A percentile compares a stretch with the other conserved stretches of the same genome.
These are phyloP conservation scores for Monosporascus sp. DNA, from an alignment of 2,329 filamentous ascomycete species.

Conservation along the genomic window DNA sequence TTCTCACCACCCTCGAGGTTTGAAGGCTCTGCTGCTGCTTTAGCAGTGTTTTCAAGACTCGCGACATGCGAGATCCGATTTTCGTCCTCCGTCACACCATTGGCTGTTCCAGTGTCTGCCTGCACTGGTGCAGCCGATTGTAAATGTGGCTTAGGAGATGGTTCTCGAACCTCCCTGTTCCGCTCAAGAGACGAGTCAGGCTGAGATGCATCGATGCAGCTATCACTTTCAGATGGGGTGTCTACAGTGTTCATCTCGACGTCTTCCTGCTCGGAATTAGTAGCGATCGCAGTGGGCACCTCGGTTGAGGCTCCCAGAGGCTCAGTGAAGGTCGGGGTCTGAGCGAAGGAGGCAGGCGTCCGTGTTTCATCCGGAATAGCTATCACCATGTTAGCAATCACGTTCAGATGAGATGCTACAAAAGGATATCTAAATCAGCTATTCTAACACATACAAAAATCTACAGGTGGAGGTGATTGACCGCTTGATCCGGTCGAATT, in stretches of 20 bases:
- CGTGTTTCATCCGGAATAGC: background rate
- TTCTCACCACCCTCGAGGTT: background rate
- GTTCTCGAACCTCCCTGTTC: background rate
- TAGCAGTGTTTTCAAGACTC: background rate
- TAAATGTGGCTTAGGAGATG: background rate
- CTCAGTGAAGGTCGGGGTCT: background rate
- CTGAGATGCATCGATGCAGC: background rate
- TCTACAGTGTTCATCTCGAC: background rate
- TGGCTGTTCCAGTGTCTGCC: background rate
- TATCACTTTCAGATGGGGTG: background rate
- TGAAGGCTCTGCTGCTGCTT: background rate
- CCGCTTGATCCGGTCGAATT: slow-evolving; percentile 3
- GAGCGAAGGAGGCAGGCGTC: background rate
- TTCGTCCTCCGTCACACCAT: background rate
- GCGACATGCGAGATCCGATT: background rate
- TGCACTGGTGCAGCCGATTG: background rate
- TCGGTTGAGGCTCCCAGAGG: background rate
- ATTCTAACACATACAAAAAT: slow-evolving; percentile 10
- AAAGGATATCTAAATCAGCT: background rate
- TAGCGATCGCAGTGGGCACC: background rate
- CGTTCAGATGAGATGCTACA: background rate
- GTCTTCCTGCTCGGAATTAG: background rate
- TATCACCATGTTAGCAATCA: background rate
- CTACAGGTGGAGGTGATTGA: slow-evolving; percentile 3
- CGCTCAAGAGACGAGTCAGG: background rate